These are phyloP conservation scores for Phytophthora pisi DNA, from an alignment of 352 stramenopile genomes.

Conservation along the genomic window DNA sequence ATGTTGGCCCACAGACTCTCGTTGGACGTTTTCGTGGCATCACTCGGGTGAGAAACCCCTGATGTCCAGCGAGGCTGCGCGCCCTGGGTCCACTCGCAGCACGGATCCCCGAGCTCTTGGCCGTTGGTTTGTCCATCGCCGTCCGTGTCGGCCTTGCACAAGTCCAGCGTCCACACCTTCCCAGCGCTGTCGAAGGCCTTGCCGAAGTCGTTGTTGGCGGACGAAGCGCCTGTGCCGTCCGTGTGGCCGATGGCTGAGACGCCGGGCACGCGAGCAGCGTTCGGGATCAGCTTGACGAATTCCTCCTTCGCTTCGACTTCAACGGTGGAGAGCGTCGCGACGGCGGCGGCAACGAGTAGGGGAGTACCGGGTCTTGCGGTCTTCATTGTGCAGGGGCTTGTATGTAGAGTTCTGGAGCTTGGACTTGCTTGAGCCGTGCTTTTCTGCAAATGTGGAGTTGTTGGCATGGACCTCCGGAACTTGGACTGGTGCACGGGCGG, in stretches of 20 bases:
- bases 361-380: background rate
- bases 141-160: constrained; percentile 47
- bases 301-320: constrained; percentile 6
- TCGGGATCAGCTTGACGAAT: constrained; percentile 41
- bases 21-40: constrained; percentile 30
- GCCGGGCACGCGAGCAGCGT: constrained; percentile 41
- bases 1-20: constrained; percentile 32
- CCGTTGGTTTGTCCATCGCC: constrained; percentile 63
- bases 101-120: constrained; percentile 64
- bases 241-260: constrained; percentile 41
- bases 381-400: background rate
- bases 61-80: constrained; percentile 17
- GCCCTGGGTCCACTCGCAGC: constrained; percentile 34
- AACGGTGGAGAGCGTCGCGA: background rate
- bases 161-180: constrained; percentile 12
- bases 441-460: constrained; percentile 10
- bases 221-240: constrained; percentile 19
- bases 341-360: background rate
- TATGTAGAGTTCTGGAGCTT: background rate
- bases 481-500: background rate
- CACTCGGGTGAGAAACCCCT: constrained; percentile 39
- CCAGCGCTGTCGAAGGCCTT: constrained; percentile 21
- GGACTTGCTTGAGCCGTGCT: background rate
- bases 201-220: constrained; percentile 19
- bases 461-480: constrained; percentile 10